Base-by-base conservation (phyloP, 1,284 basidiomycete genomes). In the Fomitiporia mediterranea region DNA sequence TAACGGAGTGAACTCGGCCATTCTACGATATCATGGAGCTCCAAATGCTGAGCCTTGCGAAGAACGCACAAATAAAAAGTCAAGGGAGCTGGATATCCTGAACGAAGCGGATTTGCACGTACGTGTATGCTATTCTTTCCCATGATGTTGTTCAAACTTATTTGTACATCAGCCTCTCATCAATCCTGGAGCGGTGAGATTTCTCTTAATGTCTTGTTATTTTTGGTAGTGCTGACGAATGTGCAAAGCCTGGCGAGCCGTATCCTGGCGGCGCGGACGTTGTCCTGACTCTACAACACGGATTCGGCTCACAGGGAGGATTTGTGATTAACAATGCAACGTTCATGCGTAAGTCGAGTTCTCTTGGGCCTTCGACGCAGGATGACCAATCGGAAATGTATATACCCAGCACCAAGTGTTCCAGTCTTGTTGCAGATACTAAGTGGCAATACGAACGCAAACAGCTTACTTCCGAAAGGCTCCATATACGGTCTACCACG, bases 381-480 rank as follows among this genome's bases (percentile, higher is more conserved):
- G 15, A 37, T n/a, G 4, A 37, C 35, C 2, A 37, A 11, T 40
- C 2, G 1, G 2, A 21, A 40, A 2, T 7, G 8, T 11, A 25
- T 44, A 11, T 6, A 13, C 25, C 9, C 28, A 27, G 11, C 28
- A 9, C 21, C 23, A 9, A 23, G 43, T 25, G n/a, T 44, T 9
- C 43, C 23, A 11, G 35, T 74, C 76, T 62, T 75, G 74, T 61
- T 74, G 76, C 55, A 73, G 76, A 48, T 74, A 46, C 56, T 73
- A 28, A 69, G 66, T 40, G 72, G 72, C 2, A 62, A 68, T 3
- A 55, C 61, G 32, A 60, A 56, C 2, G 66, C 70, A 1, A 62
- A 63, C 4, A 61, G 66, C 5, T 60, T 73, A 0, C 59, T 73
- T 3, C 70, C 71, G 1, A 7, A 55, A 0, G 69, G 71, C 21